Percentiles rank a stretch among this genome's conserved stretches.
Evolutionary conservation across 192 early-diverging fungal species (phyloP).

Genomic region (Podila minutissima): DNA sequence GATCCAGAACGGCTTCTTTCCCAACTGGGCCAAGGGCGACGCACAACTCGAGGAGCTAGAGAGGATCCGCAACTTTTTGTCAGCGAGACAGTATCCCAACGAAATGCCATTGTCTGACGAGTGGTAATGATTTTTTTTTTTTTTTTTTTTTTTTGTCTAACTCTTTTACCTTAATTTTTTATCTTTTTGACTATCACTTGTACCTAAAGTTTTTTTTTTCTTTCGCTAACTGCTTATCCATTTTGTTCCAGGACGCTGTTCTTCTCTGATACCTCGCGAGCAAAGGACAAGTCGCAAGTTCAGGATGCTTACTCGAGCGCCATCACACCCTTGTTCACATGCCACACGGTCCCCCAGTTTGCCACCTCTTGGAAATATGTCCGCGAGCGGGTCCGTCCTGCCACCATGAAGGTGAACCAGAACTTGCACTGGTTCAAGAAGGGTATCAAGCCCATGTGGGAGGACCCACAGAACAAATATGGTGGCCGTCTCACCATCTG

Average conservation of each 20-base stretch:
- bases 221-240: neutral
- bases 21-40: conserved; percentile 52
- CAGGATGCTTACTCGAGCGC: conserved; percentile 55
- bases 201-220: neutral
- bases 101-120: conserved; percentile 52
- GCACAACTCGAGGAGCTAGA: conserved; percentile 45
- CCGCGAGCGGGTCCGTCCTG: conserved; percentile 45
- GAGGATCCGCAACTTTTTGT: conserved; percentile 38
- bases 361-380: conserved; percentile 56
- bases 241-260: conserved; percentile 38
- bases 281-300: conserved; percentile 36
- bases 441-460: conserved; percentile 83
- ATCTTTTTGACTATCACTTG: neutral
- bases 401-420: conserved; percentile 67
- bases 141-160: neutral
- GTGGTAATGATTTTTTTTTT: conserved; percentile 22
- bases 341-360: conserved; percentile 59
- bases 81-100: conserved; percentile 40
- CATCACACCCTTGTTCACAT: conserved; percentile 58
- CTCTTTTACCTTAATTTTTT: too few relatives aligned
- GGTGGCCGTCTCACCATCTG: conserved; percentile 67
- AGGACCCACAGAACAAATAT: conserved; percentile 77
- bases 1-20: conserved; percentile 51
- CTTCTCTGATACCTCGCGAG: conserved; percentile 58
- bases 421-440: conserved; percentile 75